Base-by-base conservation (phyloP, 2,329 filamentous ascomycete species). In the Trichoderma koningii region DNA sequence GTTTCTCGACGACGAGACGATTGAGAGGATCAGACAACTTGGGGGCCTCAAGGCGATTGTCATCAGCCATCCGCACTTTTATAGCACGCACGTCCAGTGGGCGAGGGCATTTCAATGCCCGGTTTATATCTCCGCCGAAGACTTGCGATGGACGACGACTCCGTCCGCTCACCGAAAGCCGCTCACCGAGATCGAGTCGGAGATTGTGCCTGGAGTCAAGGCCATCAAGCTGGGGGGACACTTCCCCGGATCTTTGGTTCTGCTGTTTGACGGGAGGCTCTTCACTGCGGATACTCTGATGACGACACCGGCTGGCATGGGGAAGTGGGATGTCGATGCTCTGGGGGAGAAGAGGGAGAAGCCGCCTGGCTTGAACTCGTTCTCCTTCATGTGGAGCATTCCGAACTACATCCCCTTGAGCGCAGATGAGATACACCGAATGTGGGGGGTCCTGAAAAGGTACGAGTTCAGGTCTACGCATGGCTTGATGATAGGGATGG, bases 31-130 rank as follows among this genome's bases (percentile, higher is more conserved):
- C 70, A 80, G 83, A 6, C 73, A 72, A 0, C 79, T 87, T 7
- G 91, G 91, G 50, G 90, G 89, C 0, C 72, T 96, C 14, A 79
- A 79, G 41, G 90, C 88, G 0, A 93, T 95, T 52, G 87, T 87
- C 69, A 91, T 93, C 68, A 88, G 84, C 12, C 90, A 96, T 76
- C 92, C 92, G 60, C 92, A 96, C 74, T 96, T 91, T 77, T 95
- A 91, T 77, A 87, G 87, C 15, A 90, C 90, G 3, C 89, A 92
- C 74, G 75, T 90, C 0, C 85, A 89, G 69, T 96, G 92, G 91
- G 88, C 89, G 0, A 73, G 79, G 51, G 81, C 82, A 0, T 94
- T 95, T 69, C 69, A 77, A 5, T 93, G 90, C 70, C 87, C 87
- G 0, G 86, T 95, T 0, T 93, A 90, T 71, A 72, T 92, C 1